Conservation (phyloP, 2,329 filamentous ascomycete genomes). For the Paraphoma chrysanthemicola region DNA sequence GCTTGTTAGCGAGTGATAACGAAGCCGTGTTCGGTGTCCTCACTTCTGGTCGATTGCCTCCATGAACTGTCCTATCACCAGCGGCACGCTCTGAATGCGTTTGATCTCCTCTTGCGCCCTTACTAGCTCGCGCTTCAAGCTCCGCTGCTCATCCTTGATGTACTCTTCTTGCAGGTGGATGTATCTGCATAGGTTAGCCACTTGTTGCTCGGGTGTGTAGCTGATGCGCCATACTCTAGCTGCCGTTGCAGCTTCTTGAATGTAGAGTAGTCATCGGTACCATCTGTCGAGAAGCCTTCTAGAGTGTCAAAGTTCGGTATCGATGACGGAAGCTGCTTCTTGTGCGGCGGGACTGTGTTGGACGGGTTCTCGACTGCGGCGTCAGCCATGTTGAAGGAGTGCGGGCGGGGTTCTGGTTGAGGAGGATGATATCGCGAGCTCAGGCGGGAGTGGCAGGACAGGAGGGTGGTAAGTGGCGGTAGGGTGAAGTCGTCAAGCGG, state of each 20-base stretch:
- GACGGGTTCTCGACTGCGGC: constrained; percentile 82
- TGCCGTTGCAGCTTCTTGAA: constrained; percentile 97
- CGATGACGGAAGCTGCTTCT: constrained; percentile 77
- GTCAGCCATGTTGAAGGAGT: constrained; percentile 73
- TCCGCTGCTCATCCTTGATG: constrained; percentile 99
- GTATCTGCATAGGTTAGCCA: constrained; percentile 64
- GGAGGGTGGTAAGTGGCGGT: neutral
- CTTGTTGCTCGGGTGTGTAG: constrained; percentile 3
- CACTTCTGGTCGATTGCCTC: constrained; percentile 99
- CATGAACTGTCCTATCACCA: constrained; percentile 99
- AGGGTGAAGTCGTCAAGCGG: constrained; percentile 1
- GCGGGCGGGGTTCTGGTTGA: neutral
- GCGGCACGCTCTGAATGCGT: constrained; percentile 95
- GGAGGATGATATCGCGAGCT: neutral
- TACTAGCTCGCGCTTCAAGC: constrained; percentile 95
- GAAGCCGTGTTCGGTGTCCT: constrained; percentile 32
- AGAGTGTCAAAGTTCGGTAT: constrained; percentile 91
- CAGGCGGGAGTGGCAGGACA: neutral
- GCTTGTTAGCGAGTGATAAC: constrained; percentile 18
- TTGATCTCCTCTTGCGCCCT: constrained; percentile 99
- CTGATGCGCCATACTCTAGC: constrained; percentile 72
- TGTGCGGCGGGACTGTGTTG: constrained; percentile 77
- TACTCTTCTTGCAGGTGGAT: constrained; percentile 99
- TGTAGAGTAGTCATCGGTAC: constrained; percentile 90
- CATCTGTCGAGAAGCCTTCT: constrained; percentile 81